A percentile compares a stretch with the other conserved stretches of the same genome.
These are phyloP conservation scores for Spathaspora arborariae DNA, from an alignment of 805 yeast genomes.

Conservation along the genomic window DNA sequence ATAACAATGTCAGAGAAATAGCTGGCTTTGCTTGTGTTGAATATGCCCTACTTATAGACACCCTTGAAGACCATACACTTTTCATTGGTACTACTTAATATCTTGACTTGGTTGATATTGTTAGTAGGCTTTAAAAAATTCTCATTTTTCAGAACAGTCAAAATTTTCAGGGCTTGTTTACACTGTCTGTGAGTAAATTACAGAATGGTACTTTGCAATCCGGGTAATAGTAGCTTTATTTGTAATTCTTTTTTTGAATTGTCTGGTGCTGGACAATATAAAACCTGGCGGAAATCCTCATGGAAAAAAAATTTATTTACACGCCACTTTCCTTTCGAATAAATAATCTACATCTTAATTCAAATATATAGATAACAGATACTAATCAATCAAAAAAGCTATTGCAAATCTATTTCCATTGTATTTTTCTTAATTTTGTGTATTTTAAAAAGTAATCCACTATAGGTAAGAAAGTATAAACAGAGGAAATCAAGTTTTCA, in stretches of 20 bases:
- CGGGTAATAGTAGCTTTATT: background rate
- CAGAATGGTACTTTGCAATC: background rate
- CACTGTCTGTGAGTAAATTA: background rate
- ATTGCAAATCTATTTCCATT: background rate
- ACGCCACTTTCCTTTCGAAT: background rate
- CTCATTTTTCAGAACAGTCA: background rate
- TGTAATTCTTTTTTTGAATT: background rate
- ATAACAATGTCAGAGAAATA: conserved; percentile 52
- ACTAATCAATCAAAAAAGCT: background rate
- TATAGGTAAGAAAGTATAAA: background rate
- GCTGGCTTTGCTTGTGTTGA: conserved; percentile 10
- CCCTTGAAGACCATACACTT: background rate
- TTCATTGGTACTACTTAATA: background rate
- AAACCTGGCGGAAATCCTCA: background rate
- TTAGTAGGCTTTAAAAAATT: background rate
- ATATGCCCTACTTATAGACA: conserved; percentile 11
- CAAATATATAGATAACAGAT: background rate
- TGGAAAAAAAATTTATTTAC: background rate
- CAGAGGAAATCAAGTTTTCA: background rate
- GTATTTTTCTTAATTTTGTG: background rate
- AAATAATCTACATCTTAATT: background rate
- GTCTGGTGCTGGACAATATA: background rate
- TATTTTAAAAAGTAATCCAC: background rate
- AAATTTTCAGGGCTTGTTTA: background rate
- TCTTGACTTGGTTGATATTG: background rate